Conservation (phyloP, 2,329 filamentous ascomycete species). For the Fusarium sp. region DNA sequence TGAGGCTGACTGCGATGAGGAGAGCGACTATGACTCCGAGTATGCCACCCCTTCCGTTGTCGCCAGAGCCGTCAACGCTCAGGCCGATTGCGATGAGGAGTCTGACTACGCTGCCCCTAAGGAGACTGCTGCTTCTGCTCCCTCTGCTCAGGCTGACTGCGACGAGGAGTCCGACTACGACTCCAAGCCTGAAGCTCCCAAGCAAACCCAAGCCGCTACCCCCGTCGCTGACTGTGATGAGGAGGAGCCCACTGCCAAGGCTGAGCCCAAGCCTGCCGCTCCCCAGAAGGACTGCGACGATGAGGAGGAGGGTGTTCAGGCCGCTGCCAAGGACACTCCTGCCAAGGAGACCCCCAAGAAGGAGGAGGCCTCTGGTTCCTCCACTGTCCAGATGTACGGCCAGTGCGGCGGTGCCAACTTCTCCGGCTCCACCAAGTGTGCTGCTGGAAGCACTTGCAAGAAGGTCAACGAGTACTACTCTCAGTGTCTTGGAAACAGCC, state of each 20-base stretch:
- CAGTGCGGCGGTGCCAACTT: slow-evolving; percentile 26
- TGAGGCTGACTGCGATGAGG: background rate
- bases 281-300: background rate
- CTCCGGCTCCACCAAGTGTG: slow-evolving; percentile 18
- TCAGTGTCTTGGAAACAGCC: slow-evolving; percentile 20
- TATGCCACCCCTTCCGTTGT: background rate
- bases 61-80: background rate
- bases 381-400: slow-evolving; percentile 16
- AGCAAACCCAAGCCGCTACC: background rate
- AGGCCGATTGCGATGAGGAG: background rate
- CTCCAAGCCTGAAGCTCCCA: background rate
- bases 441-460: slow-evolving; percentile 20
- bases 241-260: background rate
- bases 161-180: too few species aligned
- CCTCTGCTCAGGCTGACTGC: too few species aligned
- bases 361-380: background rate
- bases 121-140: too few species aligned
- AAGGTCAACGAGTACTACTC: slow-evolving; percentile 32
- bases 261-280: background rate
- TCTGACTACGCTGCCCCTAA: too few species aligned
- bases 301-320: background rate
- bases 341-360: background rate
- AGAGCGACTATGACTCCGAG: background rate
- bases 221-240: background rate
- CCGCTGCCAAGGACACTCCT: background rate